phyloP scores from a whole-genome alignment of 306 rosid species.

The Inga leiocalycina region DNA sequence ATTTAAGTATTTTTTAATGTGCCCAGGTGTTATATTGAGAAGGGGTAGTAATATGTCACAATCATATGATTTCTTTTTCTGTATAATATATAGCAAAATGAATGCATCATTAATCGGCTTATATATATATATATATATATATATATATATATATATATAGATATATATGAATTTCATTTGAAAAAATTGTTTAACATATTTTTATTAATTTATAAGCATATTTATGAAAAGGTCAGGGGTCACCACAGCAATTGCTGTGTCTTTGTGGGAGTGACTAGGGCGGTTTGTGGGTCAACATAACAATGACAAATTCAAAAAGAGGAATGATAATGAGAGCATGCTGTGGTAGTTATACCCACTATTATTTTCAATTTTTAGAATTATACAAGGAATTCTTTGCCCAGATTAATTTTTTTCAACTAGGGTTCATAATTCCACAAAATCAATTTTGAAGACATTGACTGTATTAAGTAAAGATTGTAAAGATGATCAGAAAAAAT shows the following conservation, averaged over 20 bases:
- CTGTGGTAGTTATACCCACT: conserved; percentile 25
- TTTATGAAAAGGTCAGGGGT: neutral
- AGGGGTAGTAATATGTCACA: too few relatives aligned
- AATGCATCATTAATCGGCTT: neutral
- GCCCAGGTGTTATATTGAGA: too few relatives aligned
- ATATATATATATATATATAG: too few relatives aligned
- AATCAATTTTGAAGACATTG: neutral
- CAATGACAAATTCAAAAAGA: neutral
- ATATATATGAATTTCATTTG: neutral
- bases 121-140: too few relatives aligned
- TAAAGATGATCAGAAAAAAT: neutral
- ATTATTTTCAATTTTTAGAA: conserved; percentile 15
- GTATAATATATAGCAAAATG: too few relatives aligned
- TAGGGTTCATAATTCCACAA: neutral
- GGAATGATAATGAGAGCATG: neutral
- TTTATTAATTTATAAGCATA: neutral
- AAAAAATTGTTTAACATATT: neutral
- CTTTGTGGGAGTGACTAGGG: conserved; percentile 3
- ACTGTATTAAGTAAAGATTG: neutral
- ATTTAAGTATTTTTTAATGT: too few relatives aligned
- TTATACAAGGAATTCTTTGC: conserved; percentile 1
- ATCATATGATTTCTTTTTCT: too few relatives aligned
- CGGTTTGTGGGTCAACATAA: neutral
- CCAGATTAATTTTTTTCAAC: neutral
- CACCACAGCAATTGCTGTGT: neutral